Conservation (phyloP, 306 rosid genomes). For the Trifolium repens region DNA sequence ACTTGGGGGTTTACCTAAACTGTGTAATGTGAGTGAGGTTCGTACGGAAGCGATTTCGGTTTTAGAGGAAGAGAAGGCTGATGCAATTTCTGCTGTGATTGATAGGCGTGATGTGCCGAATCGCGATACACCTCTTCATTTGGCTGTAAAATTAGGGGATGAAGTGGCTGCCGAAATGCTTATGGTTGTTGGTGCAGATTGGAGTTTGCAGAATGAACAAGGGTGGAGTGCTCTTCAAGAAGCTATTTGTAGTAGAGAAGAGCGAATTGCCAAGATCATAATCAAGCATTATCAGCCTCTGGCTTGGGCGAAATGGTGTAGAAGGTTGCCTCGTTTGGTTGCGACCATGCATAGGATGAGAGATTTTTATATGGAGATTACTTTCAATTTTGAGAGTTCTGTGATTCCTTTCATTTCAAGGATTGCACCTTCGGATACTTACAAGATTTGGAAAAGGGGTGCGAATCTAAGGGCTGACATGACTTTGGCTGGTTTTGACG, state of each 20-base stretch:
- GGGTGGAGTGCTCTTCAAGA: conserved; percentile 99
- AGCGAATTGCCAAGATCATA: conserved; percentile 78
- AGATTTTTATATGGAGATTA: conserved; percentile 98
- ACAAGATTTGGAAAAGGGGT: conserved; percentile 97
- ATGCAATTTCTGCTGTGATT: conserved; percentile 71
- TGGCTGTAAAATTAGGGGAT: conserved; percentile 91
- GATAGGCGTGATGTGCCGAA: conserved; percentile 91
- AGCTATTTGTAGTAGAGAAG: conserved; percentile 90
- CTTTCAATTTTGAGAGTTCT: conserved; percentile 96
- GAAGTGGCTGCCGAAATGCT: conserved; percentile 81
- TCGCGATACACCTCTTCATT: conserved; percentile 91
- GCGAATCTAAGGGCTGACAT: conserved; percentile 97
- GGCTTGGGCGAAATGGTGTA: conserved; percentile 99
- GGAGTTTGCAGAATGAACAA: conserved; percentile 98
- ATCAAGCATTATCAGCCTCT: conserved; percentile 92
- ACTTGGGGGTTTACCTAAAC: conserved; percentile 66
- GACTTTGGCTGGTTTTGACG: conserved; percentile 99
- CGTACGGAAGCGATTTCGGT: conserved; percentile 66
- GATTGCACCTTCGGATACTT: conserved; percentile 98
- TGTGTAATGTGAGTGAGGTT: conserved; percentile 71
- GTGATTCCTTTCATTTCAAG: conserved; percentile 97
- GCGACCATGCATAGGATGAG: conserved; percentile 92
- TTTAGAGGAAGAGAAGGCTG: conserved; percentile 92
- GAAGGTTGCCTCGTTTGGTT: conserved; percentile 94
- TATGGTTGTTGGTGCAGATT: conserved; percentile 96